These are phyloP conservation scores for Lumnitzera racemosa DNA, from an alignment of 345 rosid genomes.

Conservation along the genomic window DNA sequence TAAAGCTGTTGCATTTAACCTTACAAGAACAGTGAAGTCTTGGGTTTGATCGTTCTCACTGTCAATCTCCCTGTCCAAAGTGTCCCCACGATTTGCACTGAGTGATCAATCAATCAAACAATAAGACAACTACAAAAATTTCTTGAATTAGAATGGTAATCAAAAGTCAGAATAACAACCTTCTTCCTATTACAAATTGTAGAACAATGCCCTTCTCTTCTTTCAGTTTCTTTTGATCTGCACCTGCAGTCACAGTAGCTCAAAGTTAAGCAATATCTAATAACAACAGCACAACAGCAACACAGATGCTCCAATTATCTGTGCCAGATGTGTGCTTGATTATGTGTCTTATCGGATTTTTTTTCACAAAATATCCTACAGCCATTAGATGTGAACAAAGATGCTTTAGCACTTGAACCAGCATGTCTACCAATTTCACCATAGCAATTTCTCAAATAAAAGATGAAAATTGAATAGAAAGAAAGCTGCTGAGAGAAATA, in stretches of 20 bases:
- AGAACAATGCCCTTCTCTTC: slow-evolving; percentile 65
- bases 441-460: too few relatives aligned
- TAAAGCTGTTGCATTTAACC: slow-evolving; percentile 9
- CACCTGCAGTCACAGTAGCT: slow-evolving; percentile 27
- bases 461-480: too few relatives aligned
- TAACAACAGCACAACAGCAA: too few relatives aligned
- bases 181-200: slow-evolving; percentile 87
- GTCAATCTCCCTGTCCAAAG: slow-evolving; percentile 35
- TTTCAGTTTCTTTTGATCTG: slow-evolving; percentile 47
- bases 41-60: slow-evolving; percentile 28
- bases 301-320: too few relatives aligned
- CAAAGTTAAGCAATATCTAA: too few relatives aligned
- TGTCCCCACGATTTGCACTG: slow-evolving; percentile 57
- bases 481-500: too few relatives aligned
- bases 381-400: too few relatives aligned
- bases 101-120: slow-evolving; percentile 14
- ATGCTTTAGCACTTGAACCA: too few relatives aligned
- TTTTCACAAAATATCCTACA: too few relatives aligned
- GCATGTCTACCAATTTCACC: too few relatives aligned
- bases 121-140: not conserved
- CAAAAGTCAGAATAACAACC: slow-evolving; percentile 31
- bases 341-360: too few relatives aligned
- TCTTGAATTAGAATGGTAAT: not conserved
- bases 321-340: too few relatives aligned
- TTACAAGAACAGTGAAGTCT: slow-evolving; percentile 38